phyloP scores from a whole-genome alignment of 2,329 filamentous ascomycete genomes.

The Epichloe hybrida region DNA sequence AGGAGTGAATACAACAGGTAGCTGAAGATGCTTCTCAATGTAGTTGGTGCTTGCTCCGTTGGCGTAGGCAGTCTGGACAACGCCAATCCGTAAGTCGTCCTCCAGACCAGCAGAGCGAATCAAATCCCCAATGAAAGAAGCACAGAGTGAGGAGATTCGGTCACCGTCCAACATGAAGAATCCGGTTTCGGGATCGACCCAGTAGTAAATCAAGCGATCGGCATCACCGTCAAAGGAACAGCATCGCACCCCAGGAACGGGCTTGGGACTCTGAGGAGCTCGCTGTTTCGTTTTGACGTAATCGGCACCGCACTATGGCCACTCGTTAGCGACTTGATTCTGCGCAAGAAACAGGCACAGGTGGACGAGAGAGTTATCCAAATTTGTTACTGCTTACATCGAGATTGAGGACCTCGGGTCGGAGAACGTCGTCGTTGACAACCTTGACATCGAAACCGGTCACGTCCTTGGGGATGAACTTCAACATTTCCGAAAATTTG shows the following conservation, averaged over 20 bases:
- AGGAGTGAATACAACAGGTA: constrained; percentile 84
- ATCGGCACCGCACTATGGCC: constrained; percentile 70
- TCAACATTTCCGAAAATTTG: constrained; percentile 75
- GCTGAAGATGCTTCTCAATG: constrained; percentile 72
- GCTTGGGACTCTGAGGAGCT: constrained; percentile 71
- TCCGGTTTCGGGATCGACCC: constrained; percentile 63
- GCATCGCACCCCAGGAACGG: constrained; percentile 61
- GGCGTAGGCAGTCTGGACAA: constrained; percentile 95
- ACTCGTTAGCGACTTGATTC: background rate
- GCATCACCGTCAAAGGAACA: constrained; percentile 92
- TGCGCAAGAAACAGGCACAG: background rate
- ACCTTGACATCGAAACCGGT: constrained; percentile 69
- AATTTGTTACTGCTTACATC: constrained; percentile 44
- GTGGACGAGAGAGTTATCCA: too few relatives aligned
- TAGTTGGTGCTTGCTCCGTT: constrained; percentile 92
- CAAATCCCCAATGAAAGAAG: constrained; percentile 85
- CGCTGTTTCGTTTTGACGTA: constrained; percentile 96
- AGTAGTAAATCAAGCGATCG: constrained; percentile 93
- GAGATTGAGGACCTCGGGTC: constrained; percentile 77
- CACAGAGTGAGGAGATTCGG: constrained; percentile 87
- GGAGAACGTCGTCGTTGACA: constrained; percentile 84
- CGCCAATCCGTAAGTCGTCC: constrained; percentile 74
- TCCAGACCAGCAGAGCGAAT: constrained; percentile 66
- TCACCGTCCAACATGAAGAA: constrained; percentile 95
- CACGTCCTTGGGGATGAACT: constrained; percentile 59